Conservation (phyloP, 2,329 filamentous ascomycete species). For the Diaporthe aspalathi region DNA sequence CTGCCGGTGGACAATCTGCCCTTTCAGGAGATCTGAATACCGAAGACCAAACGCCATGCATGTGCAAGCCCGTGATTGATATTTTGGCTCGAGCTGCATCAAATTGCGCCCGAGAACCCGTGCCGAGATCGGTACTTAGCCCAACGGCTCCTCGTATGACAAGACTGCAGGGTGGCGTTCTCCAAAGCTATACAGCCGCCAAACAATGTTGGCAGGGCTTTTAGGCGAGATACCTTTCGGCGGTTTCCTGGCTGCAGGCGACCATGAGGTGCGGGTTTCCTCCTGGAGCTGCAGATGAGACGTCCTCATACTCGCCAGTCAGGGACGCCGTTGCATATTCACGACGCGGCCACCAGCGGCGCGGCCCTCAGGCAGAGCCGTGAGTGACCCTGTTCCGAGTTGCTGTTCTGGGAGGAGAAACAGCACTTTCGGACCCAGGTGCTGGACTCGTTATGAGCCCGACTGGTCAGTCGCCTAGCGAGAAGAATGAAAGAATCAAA, state of each 20-base stretch:
- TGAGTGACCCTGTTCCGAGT: constrained; percentile 32
- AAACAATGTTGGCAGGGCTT: constrained; percentile 29
- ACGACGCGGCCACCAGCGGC: constrained; percentile 23
- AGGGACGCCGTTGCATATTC: neutral
- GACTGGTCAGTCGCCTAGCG: neutral
- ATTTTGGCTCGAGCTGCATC: neutral
- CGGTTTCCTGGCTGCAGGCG: constrained; percentile 30
- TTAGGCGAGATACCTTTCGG: constrained; percentile 39
- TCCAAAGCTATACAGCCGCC: constrained; percentile 16
- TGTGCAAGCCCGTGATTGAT: neutral
- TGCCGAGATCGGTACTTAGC: neutral
- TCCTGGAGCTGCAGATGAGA: neutral
- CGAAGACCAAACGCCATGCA: neutral
- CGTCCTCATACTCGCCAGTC: neutral
- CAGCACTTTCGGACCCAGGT: neutral
- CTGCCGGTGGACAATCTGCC: neutral
- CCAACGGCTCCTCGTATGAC: constrained; percentile 22
- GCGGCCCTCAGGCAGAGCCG: neutral
- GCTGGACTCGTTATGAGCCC: neutral
- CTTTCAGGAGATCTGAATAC: neutral
- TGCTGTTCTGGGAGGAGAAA: neutral
- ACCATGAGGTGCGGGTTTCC: constrained; percentile 6
- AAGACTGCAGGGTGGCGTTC: constrained; percentile 28
- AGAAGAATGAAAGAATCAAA: neutral
- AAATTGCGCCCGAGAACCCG: neutral